A percentile compares a stretch with the other conserved stretches of the same genome.
Evolutionary conservation across 164 flowering plant genomes (phyloP).

Genomic region (Buxus sempervirens): DNA sequence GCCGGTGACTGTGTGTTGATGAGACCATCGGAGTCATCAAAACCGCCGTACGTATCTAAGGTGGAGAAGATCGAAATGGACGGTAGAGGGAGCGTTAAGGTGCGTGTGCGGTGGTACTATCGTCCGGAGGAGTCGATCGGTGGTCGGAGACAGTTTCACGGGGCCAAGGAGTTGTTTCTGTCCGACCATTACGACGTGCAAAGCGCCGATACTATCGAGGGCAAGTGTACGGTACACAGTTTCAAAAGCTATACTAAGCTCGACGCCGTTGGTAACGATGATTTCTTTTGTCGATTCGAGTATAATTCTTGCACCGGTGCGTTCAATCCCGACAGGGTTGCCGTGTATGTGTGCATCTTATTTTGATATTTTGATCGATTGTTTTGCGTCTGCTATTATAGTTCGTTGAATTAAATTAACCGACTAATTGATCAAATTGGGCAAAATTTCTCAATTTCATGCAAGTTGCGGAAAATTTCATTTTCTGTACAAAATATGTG

Average conservation of each 20-base stretch:
- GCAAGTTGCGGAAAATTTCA: background rate
- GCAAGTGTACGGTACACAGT: slow-evolving; percentile 71
- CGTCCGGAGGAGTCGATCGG: slow-evolving; percentile 88
- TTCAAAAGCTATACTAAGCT: slow-evolving; percentile 77
- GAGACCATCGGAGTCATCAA: slow-evolving; percentile 58
- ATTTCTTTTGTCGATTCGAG: slow-evolving; percentile 80
- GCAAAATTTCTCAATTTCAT: background rate
- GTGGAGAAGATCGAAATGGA: slow-evolving; percentile 67
- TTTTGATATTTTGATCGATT: background rate
- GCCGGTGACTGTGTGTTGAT: slow-evolving; percentile 74
- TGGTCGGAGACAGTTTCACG: slow-evolving; percentile 78
- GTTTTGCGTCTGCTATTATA: background rate
- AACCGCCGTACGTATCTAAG: slow-evolving; percentile 69
- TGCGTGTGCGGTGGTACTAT: slow-evolving; percentile 73
- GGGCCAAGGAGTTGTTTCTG: slow-evolving; percentile 69
- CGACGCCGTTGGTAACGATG: slow-evolving; percentile 70
- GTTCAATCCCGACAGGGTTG: slow-evolving; percentile 77
- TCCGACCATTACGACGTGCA: slow-evolving; percentile 70
- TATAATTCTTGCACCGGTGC: slow-evolving; percentile 66
- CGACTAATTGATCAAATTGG: background rate
- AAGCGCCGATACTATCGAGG: slow-evolving; percentile 79
- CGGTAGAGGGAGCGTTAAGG: slow-evolving; percentile 54
- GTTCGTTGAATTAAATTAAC: background rate
- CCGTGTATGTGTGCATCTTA: slow-evolving; percentile 47
- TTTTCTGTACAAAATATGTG: too few species aligned